Conservation (phyloP, 1,139 yeast species). For the Suhomyces bolitotheri region DNA sequence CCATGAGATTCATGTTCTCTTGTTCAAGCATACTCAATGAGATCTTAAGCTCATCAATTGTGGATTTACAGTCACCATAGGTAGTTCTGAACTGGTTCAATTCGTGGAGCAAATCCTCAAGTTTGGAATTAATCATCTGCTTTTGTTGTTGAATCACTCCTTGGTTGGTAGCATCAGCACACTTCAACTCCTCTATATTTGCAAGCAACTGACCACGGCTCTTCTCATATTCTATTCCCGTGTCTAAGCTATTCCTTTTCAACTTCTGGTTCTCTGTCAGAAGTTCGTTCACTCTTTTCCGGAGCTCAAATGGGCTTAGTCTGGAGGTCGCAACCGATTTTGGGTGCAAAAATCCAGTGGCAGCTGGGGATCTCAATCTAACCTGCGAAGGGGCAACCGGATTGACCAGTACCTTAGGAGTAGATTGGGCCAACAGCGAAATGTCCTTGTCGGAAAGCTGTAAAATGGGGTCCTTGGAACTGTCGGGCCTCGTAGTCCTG, state of each 20-base stretch:
- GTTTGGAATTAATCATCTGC: conserved; percentile 11
- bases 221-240: conserved; percentile 3
- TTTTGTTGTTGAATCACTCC: conserved; percentile 14
- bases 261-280: conserved; percentile 16
- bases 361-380: background rate
- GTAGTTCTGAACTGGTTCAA: conserved; percentile 15
- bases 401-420: conserved; percentile 5
- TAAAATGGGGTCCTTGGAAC: conserved; percentile 1
- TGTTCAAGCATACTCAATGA: conserved; percentile 11
- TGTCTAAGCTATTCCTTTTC: conserved; percentile 13
- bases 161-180: conserved; percentile 10
- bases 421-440: conserved; percentile 3
- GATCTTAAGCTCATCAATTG: conserved; percentile 16
- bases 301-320: conserved; percentile 8
- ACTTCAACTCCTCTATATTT: conserved; percentile 7
- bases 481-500: background rate
- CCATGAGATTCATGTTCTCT: conserved; percentile 14
- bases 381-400: background rate
- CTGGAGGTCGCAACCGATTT: conserved; percentile 5
- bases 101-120: conserved; percentile 19
- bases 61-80: conserved; percentile 15
- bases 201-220: background rate
- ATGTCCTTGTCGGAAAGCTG: background rate
- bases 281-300: conserved; percentile 14
- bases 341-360: conserved; percentile 1